Evolutionary conservation across 768 basidiomycete genomes (phyloP).

Genomic region (Termitomyces sp.): DNA sequence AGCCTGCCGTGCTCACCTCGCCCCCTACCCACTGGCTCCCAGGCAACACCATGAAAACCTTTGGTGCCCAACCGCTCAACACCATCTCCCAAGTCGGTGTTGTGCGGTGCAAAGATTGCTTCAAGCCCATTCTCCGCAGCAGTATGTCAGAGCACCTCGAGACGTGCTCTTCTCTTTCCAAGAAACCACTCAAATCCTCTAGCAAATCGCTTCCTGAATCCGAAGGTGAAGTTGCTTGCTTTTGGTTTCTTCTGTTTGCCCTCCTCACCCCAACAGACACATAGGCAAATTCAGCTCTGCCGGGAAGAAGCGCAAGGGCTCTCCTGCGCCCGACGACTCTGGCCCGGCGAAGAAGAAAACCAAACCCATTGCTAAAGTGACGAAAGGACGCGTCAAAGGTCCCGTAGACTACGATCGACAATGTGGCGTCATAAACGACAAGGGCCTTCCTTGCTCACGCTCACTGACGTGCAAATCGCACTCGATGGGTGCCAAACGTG

Average conservation of each 20-base stretch:
- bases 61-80: slow-evolving; percentile 70
- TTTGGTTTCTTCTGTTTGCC: rapidly evolving
- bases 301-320: slow-evolving; percentile 74
- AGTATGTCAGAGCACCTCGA: slow-evolving; percentile 78
- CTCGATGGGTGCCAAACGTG: slow-evolving; percentile 93
- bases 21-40: slow-evolving; percentile 85
- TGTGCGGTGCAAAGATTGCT: slow-evolving; percentile 76
- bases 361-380: slow-evolving; percentile 63
- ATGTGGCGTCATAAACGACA: slow-evolving; percentile 97
- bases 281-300: slow-evolving; percentile 23
- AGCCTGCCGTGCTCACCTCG: slow-evolving; percentile 43
- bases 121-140: slow-evolving; percentile 74
- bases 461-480: slow-evolving; percentile 98
- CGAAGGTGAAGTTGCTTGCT: slow-evolving; percentile 15
- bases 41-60: slow-evolving; percentile 84
- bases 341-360: slow-evolving; percentile 74
- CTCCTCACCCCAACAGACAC: not conserved
- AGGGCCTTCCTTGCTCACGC: slow-evolving; percentile 85
- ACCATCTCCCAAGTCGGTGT: slow-evolving; percentile 55
- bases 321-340: slow-evolving; percentile 66
- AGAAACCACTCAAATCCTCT: slow-evolving; percentile 50
- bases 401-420: slow-evolving; percentile 89
- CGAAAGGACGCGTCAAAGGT: slow-evolving; percentile 75
- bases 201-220: slow-evolving; percentile 48
- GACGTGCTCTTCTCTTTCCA: not conserved